Percentiles rank a stretch among this genome's conserved stretches.
Evolutionary conservation across 495 filamentous ascomycete species (phyloP).

Genomic region (Sordaria brevicollis): DNA sequence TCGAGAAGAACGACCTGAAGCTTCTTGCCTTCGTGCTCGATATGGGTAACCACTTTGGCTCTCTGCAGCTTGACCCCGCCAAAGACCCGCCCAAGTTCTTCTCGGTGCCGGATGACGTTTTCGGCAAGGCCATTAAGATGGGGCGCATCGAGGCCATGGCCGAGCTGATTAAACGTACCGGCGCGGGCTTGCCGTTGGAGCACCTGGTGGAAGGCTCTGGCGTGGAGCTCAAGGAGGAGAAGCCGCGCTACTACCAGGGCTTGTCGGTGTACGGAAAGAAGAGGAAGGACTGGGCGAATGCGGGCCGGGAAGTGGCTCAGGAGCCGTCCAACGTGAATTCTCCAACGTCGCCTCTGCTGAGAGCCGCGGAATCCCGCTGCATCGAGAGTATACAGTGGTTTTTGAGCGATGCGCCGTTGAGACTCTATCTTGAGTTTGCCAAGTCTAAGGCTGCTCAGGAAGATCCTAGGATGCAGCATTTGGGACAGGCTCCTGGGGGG

Average conservation of each 20-base stretch:
- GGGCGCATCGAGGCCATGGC: constrained; percentile 31
- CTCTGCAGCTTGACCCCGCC: constrained; percentile 13
- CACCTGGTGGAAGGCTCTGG: constrained; percentile 50
- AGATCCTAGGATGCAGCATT: constrained; percentile 44
- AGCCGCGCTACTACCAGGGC: constrained; percentile 60
- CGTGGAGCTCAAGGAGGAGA: constrained; percentile 42
- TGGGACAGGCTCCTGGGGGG: constrained; percentile 42
- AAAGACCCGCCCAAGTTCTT: constrained; percentile 22
- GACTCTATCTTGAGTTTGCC: constrained; percentile 53
- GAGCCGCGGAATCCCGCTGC: constrained; percentile 44
- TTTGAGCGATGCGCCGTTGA: constrained; percentile 50
- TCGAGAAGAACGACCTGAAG: constrained; percentile 21
- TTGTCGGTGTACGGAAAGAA: constrained; percentile 63
- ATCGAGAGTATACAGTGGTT: constrained; percentile 60
- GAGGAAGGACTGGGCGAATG: constrained; percentile 46
- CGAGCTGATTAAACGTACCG: constrained; percentile 36
- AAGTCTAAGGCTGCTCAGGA: constrained; percentile 40
- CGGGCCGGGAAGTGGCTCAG: constrained; percentile 32
- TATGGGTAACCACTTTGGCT: constrained; percentile 15
- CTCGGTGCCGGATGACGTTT: constrained; percentile 20
- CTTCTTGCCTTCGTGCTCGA: constrained; percentile 30
- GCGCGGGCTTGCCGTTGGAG: constrained; percentile 55
- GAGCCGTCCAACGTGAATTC: constrained; percentile 7
- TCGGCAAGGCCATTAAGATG: constrained; percentile 16
- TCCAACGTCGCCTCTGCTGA: constrained; percentile 44